Percentiles rank a stretch among this genome's conserved stretches.
Conservation (phyloP, 2,329 filamentous ascomycete genomes). For the Venturia effusa region DNA sequence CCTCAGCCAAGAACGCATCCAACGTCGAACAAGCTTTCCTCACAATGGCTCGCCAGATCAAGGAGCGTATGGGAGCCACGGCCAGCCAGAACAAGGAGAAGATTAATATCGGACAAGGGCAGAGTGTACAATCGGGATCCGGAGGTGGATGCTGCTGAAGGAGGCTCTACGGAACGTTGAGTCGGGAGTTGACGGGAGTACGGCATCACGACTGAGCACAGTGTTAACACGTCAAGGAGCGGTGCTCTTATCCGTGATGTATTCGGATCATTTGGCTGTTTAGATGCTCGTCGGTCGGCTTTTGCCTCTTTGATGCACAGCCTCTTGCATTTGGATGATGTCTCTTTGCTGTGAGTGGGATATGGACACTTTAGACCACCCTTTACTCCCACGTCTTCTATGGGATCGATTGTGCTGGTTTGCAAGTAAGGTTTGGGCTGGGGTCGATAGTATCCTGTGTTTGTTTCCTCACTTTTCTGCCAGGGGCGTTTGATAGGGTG, state of each 20-base stretch:
- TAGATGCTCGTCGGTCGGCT: slow-evolving; percentile 2
- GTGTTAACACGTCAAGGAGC: background rate
- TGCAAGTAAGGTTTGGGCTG: background rate
- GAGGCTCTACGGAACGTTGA: slow-evolving; percentile 7
- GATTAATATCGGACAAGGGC: slow-evolving; percentile 88
- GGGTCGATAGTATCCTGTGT: background rate
- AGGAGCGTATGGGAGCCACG: slow-evolving; percentile 98
- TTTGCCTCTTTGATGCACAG: background rate
- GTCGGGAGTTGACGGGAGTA: slow-evolving; percentile 5
- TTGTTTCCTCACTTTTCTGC: background rate
- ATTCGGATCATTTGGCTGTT: slow-evolving; percentile 1
- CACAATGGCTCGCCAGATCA: slow-evolving; percentile 99
- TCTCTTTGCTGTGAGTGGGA: slow-evolving; percentile 2
- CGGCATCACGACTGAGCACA: background rate
- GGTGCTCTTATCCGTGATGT: slow-evolving; percentile 3
- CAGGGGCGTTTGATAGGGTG: background rate
- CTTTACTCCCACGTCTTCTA: background rate
- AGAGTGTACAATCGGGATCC: slow-evolving; percentile 81
- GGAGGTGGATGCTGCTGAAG: slow-evolving; percentile 84
- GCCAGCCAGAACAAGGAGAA: slow-evolving; percentile 97
- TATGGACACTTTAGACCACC: background rate
- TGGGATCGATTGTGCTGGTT: background rate
- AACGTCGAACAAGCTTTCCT: slow-evolving; percentile 99
- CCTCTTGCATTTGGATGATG: background rate
- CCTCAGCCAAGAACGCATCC: slow-evolving; percentile 97